Evolutionary conservation across 208 protist species (phyloP).

Genomic region (Trypanosoma rangeli): DNA sequence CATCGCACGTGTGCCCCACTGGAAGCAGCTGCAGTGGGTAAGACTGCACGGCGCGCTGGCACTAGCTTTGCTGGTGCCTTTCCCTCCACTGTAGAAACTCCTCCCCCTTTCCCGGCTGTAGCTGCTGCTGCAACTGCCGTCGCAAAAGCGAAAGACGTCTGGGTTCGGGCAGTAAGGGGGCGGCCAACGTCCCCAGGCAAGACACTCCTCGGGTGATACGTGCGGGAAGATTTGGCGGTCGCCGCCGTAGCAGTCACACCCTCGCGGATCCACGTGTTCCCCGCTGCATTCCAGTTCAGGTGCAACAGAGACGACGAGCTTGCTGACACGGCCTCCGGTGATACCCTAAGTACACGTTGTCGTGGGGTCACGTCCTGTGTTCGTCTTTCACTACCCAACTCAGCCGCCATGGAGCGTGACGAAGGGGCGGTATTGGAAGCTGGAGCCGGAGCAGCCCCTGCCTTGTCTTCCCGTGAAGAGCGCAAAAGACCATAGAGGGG

Average conservation of each 20-base stretch:
- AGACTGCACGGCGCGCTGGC: neutral
- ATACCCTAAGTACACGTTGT: neutral
- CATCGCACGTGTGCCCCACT: neutral
- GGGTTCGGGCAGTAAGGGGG: neutral
- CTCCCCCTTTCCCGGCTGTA: neutral
- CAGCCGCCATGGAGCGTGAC: neutral
- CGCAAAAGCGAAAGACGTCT: neutral
- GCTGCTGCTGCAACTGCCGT: neutral
- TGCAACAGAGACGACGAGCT: slow-evolving; percentile 1
- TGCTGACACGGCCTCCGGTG: neutral
- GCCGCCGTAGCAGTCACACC: neutral
- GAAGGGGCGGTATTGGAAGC: neutral
- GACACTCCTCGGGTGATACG: neutral
- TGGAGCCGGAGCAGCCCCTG: neutral
- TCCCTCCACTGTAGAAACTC: neutral
- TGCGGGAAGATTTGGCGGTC: neutral
- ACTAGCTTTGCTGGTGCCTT: neutral
- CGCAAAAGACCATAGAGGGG: slow-evolving; percentile 16
- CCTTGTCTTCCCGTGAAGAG: slow-evolving; percentile 3
- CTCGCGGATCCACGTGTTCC: neutral
- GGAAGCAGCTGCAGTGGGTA: neutral
- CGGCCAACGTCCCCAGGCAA: neutral
- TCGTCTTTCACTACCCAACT: neutral
- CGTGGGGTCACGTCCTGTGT: neutral
- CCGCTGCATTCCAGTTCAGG: neutral